Conservation (phyloP, 164 flowering plant species). For the Vitis vinifera region DNA sequence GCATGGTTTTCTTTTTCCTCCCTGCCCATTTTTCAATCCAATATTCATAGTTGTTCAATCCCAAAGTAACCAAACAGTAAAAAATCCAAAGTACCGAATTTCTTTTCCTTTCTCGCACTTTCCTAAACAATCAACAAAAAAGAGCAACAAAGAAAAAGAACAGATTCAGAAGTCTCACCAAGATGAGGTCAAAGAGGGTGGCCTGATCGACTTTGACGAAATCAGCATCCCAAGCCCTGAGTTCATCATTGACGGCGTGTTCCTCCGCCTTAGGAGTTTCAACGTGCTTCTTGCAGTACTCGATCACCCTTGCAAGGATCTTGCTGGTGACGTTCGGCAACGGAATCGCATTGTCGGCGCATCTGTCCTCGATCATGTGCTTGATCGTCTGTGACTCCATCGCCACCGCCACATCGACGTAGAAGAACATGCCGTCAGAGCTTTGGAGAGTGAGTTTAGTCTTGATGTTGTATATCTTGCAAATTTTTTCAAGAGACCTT, state of each 20-base stretch:
- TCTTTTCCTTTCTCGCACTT: too few species aligned
- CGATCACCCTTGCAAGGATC: slow-evolving; percentile 6
- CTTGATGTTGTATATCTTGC: too few species aligned
- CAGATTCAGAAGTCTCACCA: too few species aligned
- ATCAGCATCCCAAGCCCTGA: not conserved
- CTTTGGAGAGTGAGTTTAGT: not conserved
- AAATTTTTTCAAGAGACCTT: too few species aligned
- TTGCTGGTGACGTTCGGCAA: not conserved
- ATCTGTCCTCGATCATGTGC: slow-evolving; percentile 18
- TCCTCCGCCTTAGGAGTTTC: not conserved
- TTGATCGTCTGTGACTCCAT: slow-evolving; percentile 10
- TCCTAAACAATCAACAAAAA: too few species aligned
- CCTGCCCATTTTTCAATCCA: too few species aligned
- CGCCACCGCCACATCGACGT: slow-evolving; percentile 7
- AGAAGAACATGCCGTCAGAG: slow-evolving; percentile 7
- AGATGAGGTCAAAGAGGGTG: slow-evolving; percentile 5
- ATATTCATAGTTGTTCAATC: not conserved
- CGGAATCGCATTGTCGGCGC: slow-evolving; percentile 1
- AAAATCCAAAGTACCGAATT: too few species aligned
- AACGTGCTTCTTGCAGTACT: slow-evolving; percentile 8
- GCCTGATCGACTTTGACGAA: slow-evolving; percentile 3
- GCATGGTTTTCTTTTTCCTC: not conserved
- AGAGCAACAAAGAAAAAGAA: too few species aligned
- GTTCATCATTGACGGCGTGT: too few species aligned
- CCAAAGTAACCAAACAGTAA: too few species aligned